Evolutionary conservation across 176 grass and related monocot genomes (phyloP).

Genomic region (Aegilops longissima): DNA sequence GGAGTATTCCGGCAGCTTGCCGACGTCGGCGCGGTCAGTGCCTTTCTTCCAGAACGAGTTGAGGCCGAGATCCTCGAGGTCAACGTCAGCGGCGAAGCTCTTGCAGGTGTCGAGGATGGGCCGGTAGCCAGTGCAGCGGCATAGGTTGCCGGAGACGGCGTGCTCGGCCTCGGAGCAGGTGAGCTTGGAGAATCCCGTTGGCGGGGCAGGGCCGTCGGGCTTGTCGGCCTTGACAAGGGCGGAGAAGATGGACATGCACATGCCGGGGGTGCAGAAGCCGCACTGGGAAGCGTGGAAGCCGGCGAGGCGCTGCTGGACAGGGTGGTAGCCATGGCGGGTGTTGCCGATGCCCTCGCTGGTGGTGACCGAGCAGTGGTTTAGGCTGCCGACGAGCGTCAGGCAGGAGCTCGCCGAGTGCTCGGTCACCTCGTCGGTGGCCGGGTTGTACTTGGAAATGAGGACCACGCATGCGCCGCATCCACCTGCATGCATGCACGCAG

Average conservation of each 20-base stretch:
- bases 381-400: slow-evolving; percentile 64
- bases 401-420: slow-evolving; percentile 73
- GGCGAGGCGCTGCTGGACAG: slow-evolving; percentile 64
- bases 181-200: slow-evolving; percentile 66
- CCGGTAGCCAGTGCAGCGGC: slow-evolving; percentile 76
- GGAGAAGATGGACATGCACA: slow-evolving; percentile 92
- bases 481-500: slow-evolving; percentile 52
- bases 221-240: slow-evolving; percentile 72
- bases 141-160: slow-evolving; percentile 76
- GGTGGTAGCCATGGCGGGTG: slow-evolving; percentile 63
- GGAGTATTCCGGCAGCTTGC: slow-evolving; percentile 47
- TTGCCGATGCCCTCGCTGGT: slow-evolving; percentile 87
- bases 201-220: slow-evolving; percentile 10
- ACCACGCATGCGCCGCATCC: slow-evolving; percentile 92
- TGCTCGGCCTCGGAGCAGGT: slow-evolving; percentile 59
- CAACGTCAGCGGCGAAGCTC: slow-evolving; percentile 73
- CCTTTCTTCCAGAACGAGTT: slow-evolving; percentile 83
- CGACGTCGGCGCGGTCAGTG: slow-evolving; percentile 1
- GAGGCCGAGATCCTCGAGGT: slow-evolving; percentile 85
- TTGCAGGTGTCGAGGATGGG: slow-evolving; percentile 83
- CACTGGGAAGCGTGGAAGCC: slow-evolving; percentile 94
- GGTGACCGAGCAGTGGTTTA: slow-evolving; percentile 67
- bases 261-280: slow-evolving; percentile 88
- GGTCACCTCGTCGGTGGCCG: slow-evolving; percentile 45
- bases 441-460: slow-evolving; percentile 65